Base-by-base conservation (phyloP, 1,284 basidiomycete genomes). In the Mycena citricolor region DNA sequence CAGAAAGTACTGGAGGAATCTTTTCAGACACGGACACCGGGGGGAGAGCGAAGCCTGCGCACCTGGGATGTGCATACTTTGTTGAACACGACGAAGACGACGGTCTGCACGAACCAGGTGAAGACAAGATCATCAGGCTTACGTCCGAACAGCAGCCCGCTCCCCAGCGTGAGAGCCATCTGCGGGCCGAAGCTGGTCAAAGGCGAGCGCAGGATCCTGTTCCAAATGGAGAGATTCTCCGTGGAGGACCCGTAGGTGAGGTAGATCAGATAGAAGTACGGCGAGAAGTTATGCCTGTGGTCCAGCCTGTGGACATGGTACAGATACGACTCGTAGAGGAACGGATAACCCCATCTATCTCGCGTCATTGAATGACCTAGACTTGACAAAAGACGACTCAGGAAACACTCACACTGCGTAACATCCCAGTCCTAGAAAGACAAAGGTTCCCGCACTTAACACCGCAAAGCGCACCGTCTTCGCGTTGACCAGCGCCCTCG, bases 51-150 rank as follows among this genome's bases (percentile, higher is more conserved):
- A 30, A 25, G 17, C 29, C 20, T 26, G 68, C 80, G 47, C 54
- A 90, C 90, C 74, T 95, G 92, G 1, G 92, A 95, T 0, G 97
- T 99, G 75, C 93, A 97, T 32, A 99, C 97, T 69, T 97, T 97
- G 67, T 99, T 99, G 73, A 97, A 94, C 1, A 90, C 72, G 12
- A 98, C 94, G 60, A 99, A 99, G 0, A 80, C 70, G 34, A 81
- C 76, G 0, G 97, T 99, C 66, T 98, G 94, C 16, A 94, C 76
- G 58, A 97, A 92, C 86, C 89, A 94, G 2, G 90, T 77, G 52
- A 94, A 86, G 4, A 83, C 76, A 4, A 98, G 69, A 32, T 86
- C 70, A 19, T 67, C 60, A 38, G 62, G 67, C 32, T 65, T 66
- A 40, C 73, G 68, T 6, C 83, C 80, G 32, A 84, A 77, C 4